Base-by-base conservation (phyloP, 805 yeast genomes). In the Saccharomycopsis sp. region DNA sequence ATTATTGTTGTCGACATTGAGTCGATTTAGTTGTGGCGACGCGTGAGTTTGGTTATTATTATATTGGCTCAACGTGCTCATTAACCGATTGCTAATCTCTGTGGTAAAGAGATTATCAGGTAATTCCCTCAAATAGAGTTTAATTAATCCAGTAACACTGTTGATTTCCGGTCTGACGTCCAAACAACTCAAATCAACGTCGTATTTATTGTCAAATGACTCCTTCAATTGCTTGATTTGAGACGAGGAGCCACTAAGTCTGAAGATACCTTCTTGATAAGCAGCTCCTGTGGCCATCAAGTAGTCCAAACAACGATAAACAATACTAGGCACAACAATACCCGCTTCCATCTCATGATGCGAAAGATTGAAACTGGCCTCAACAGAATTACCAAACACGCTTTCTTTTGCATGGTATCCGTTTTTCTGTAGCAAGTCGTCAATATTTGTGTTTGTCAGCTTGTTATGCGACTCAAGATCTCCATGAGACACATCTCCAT, bases 181-280 rank as follows among this genome's bases (percentile, higher is more conserved):
- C 63, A 47, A 50, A 47, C 72, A 70, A 62, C 76, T 78, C 56
- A 92, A 75, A 66, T 89, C 90, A 52, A 88, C 74, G 68, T 92
- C 97, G 58, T 80, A 79, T 3, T 79, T 76, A 12, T 69, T 75
- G 68, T 91, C 89, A 73, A 87, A 93, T 53, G 73, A 76, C 53
- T 82, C 88, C 65, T 85, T 88, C 59, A 89, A 76, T 47, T 76
- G 80, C 63, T 85, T 82, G 47, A 89, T 89, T 56, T 86, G 78
- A 1, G 90, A 79, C 58, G 91, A 87, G 42, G 96, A 89, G 2
- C 98, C 98, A 71, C 92, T 89, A 58, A 91, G 74, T 62, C 99
- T 78, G 74, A 94, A 94, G 2, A 93, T 81, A 9, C 99, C 99
- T 67, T 91, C 96, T 69, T 89, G 94, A 62, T 80, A 80, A n/a